Conservation (phyloP, 2,329 filamentous ascomycete genomes). For the Pseudogymnoascus sp. region DNA sequence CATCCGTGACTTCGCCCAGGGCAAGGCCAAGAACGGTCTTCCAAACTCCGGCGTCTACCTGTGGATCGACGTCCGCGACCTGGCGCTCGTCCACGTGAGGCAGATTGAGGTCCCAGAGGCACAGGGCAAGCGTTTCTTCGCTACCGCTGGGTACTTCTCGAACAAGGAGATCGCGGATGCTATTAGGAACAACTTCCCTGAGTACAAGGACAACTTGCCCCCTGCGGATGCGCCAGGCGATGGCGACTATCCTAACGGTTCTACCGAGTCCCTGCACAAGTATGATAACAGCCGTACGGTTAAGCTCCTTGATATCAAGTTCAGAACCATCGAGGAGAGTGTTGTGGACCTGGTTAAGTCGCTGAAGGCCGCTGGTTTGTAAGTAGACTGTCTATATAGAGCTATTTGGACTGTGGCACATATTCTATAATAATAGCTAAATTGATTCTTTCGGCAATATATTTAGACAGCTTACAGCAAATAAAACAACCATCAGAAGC, state of each 20-base stretch:
- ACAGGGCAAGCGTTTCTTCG: conserved; percentile 56
- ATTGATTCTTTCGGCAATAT: background rate
- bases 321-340: conserved; percentile 49
- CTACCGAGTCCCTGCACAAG: conserved; percentile 41
- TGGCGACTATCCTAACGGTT: conserved; percentile 27
- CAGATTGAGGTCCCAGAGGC: conserved; percentile 51
- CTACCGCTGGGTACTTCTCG: conserved; percentile 53
- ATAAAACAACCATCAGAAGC: background rate
- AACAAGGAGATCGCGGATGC: conserved; percentile 53
- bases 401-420: background rate
- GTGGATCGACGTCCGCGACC: conserved; percentile 56
- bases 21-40: conserved; percentile 52
- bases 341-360: conserved; percentile 52
- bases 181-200: conserved; percentile 48
- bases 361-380: conserved; percentile 25
- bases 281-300: conserved; percentile 50
- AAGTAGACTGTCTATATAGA: background rate
- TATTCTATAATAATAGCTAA: background rate
- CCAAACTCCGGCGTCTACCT: conserved; percentile 51
- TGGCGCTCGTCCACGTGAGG: conserved; percentile 57
- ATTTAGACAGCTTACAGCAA: background rate
- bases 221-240: conserved; percentile 31
- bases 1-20: conserved; percentile 56
- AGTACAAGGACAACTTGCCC: conserved; percentile 44
- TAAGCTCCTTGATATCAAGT: conserved; percentile 54